Evolutionary conservation across 805 yeast species (phyloP).

Genomic region (Kuraishia molischiana): DNA sequence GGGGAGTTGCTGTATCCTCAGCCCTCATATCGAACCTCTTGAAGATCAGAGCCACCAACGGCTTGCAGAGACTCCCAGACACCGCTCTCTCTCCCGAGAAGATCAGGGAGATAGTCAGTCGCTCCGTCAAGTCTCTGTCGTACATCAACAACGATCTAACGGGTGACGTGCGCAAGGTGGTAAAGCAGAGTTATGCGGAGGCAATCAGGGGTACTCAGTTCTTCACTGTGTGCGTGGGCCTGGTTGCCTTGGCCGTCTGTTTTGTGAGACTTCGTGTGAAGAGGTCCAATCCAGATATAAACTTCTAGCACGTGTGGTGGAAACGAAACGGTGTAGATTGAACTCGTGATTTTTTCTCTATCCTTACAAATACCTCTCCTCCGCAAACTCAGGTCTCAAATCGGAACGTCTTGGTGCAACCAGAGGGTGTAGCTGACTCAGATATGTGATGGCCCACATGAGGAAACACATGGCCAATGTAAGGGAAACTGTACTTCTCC

Average conservation of each 20-base stretch:
- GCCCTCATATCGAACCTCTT: constrained; percentile 7
- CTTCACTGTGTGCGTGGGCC: background rate
- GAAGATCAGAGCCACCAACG: background rate
- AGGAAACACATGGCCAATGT: constrained; percentile 54
- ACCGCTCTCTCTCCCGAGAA: constrained; percentile 7
- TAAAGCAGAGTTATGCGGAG: constrained; percentile 15
- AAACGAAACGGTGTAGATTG: too few species aligned
- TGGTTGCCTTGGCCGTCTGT: background rate
- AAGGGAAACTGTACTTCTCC: constrained; percentile 69
- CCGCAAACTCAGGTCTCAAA: constrained; percentile 69
- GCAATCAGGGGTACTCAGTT: constrained; percentile 19
- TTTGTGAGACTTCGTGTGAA: background rate
- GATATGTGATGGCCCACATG: constrained; percentile 77
- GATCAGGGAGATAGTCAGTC: constrained; percentile 11
- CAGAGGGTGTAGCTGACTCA: constrained; percentile 82
- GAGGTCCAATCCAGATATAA: background rate
- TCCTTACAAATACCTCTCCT: constrained; percentile 8
- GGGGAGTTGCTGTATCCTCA: constrained; percentile 25
- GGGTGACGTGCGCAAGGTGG: constrained; percentile 9
- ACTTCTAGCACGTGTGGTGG: background rate
- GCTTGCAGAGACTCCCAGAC: background rate
- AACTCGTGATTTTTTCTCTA: background rate
- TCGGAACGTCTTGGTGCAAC: constrained; percentile 88
- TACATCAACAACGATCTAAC: constrained; percentile 9
- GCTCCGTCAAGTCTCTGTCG: constrained; percentile 15